These are phyloP conservation scores for Pichia manshurica DNA, from an alignment of 805 yeast genomes.

Conservation along the genomic window DNA sequence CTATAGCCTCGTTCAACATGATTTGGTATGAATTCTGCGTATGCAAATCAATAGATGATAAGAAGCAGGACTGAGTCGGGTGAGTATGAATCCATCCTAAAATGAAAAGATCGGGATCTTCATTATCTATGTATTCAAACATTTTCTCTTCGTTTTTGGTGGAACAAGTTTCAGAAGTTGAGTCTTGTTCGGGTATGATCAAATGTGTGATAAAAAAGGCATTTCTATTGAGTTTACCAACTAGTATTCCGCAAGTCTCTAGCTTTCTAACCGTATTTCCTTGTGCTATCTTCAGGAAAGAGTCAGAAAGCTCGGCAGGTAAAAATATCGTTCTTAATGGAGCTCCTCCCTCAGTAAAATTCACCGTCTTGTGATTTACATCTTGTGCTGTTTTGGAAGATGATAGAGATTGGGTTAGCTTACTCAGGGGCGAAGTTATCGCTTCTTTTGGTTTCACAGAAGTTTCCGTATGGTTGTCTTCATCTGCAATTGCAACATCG, in stretches of 20 bases:
- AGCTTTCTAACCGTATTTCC: slow-evolving; percentile 44
- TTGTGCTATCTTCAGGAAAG: slow-evolving; percentile 42
- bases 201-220: slow-evolving; percentile 60
- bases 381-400: slow-evolving; percentile 8
- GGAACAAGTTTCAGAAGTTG: slow-evolving; percentile 57
- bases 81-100: slow-evolving; percentile 75
- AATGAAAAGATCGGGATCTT: slow-evolving; percentile 46
- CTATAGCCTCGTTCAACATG: slow-evolving; percentile 65
- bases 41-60: slow-evolving; percentile 61
- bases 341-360: slow-evolving; percentile 50
- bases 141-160: slow-evolving; percentile 55
- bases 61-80: slow-evolving; percentile 66
- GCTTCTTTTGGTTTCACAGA: not conserved
- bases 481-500: slow-evolving; percentile 15
- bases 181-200: slow-evolving; percentile 57
- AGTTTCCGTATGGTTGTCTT: slow-evolving; percentile 1
- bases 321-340: slow-evolving; percentile 48
- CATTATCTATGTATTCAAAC: slow-evolving; percentile 48
- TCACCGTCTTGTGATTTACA: slow-evolving; percentile 34
- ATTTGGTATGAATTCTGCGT: slow-evolving; percentile 65
- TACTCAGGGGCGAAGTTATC: not conserved
- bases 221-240: slow-evolving; percentile 55
- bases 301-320: slow-evolving; percentile 38
- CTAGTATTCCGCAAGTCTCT: slow-evolving; percentile 63
- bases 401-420: not conserved